Evolutionary conservation across 495 filamentous ascomycete genomes (phyloP), one percentile per base, ranked within the genome.

Genomic region (Gamarada debralockiae): DNA sequence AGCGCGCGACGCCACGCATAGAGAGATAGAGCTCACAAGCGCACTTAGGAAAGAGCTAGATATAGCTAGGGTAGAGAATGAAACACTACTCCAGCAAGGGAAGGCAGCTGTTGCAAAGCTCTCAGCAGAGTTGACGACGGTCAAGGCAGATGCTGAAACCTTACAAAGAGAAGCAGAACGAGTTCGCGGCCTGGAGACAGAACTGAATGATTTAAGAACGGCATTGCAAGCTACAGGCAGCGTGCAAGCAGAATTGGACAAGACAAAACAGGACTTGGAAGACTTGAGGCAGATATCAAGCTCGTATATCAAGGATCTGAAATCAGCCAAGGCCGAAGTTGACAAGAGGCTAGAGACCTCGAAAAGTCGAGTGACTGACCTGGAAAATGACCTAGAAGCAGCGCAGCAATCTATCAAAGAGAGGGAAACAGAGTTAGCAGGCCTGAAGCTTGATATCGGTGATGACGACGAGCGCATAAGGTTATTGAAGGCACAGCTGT

Each of bases 211-310:
- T 46, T 46, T 48, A 52, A 57, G 55, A 57, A 47, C 48, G 41
- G 39, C 33, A 46, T 42, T 57, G 21, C 9, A 55, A 39, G 52
- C 52, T 3, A 48, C 43, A 55, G 34, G 33, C 20, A 56, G 40
- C 29, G 20, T 41, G 23, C 38, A 57, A 48, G 42, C 17, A 48
- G 55, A 57, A 52, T 31, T 57, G 31, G 55, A 57, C 10, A 57
- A 52, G 49, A 48, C 48, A 22, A 46, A 18, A 48, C 34, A 46
- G 24, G 55, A 57, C 42, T 31, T 57, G n/a, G 42, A 52, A 46
- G 41, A 57, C 40, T 57, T 57, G 48, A 57, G 55, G 42, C 55
- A 57, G 23, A 8, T 46, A 41, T 57, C 41, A 57, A 41, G 55
- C 48, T 52, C 49, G 21, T 57, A 57, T 41, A 57, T 57, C 18